These are phyloP conservation scores for Prunus kanzakura DNA, from an alignment of 306 rosid species.

Conservation along the genomic window DNA sequence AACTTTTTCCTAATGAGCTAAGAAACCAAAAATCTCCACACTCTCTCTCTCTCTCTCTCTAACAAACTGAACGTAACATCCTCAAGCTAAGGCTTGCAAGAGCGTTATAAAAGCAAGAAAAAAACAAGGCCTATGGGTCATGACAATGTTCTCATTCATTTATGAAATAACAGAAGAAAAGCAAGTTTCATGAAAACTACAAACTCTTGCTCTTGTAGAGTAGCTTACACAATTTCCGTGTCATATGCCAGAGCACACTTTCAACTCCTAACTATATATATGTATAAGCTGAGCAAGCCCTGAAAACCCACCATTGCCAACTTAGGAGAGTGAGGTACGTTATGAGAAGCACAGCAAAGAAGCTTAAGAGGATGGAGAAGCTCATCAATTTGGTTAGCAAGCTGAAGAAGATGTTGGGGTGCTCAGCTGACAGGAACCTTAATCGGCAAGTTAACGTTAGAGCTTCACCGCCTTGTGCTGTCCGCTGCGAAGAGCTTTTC, in stretches of 20 bases:
- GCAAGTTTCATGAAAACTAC: slow-evolving; percentile 5
- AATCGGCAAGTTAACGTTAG: not conserved
- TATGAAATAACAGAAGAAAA: slow-evolving; percentile 15
- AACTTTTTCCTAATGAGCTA: not conserved
- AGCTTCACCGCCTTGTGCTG: not conserved
- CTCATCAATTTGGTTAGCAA: slow-evolving; percentile 17
- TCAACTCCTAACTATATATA: not conserved
- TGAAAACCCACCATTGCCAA: not conserved
- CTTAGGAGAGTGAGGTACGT: not conserved
- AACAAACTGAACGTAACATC: not conserved
- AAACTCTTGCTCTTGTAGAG: not conserved
- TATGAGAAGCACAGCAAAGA: not conserved
- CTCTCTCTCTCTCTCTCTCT: not conserved
- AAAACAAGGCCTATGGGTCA: not conserved
- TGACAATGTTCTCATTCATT: not conserved
- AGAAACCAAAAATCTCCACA: not conserved
- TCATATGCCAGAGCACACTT: not conserved
- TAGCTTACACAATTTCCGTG: slow-evolving; percentile 4
- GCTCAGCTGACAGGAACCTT: not conserved
- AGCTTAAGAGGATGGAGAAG: slow-evolving; percentile 15
- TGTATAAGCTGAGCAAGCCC: not conserved
- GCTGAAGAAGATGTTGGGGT: slow-evolving; percentile 27
- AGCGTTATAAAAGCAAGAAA: slow-evolving; percentile 24
- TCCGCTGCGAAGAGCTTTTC: slow-evolving; percentile 39
- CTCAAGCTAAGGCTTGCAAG: not conserved